phyloP scores from a whole-genome alignment of 2,329 filamentous ascomycete genomes.

The Thelonectria rubi region DNA sequence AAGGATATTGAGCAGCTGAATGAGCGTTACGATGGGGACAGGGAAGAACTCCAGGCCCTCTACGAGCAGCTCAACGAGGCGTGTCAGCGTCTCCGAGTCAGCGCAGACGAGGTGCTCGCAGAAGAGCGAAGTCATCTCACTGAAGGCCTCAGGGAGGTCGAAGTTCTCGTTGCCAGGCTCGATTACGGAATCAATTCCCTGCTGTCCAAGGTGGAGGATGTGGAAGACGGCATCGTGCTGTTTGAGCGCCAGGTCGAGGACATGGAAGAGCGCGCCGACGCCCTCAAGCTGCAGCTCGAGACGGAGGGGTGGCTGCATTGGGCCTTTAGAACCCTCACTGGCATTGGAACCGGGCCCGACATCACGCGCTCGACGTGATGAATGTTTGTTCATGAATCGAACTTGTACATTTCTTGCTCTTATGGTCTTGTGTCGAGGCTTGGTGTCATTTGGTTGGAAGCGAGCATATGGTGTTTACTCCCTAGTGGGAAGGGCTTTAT shows the following conservation, averaged over 20 bases:
- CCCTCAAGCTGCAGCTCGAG: slow-evolving; percentile 69
- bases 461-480: slow-evolving; percentile 25
- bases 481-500: slow-evolving; percentile 7
- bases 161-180: slow-evolving; percentile 82
- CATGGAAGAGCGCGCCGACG: slow-evolving; percentile 70
- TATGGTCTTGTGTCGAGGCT: background rate
- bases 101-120: slow-evolving; percentile 73
- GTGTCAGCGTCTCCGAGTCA: slow-evolving; percentile 73
- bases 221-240: slow-evolving; percentile 81
- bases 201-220: slow-evolving; percentile 83
- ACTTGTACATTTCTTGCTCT: background rate
- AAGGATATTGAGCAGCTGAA: slow-evolving; percentile 67
- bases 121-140: slow-evolving; percentile 74
- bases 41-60: slow-evolving; percentile 70
- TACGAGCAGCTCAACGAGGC: slow-evolving; percentile 77
- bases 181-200: slow-evolving; percentile 91
- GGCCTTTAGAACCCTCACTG: slow-evolving; percentile 69
- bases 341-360: slow-evolving; percentile 68
- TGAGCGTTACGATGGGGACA: slow-evolving; percentile 67
- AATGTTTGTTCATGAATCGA: slow-evolving; percentile 7
- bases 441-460: slow-evolving; percentile 6
- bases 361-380: slow-evolving; percentile 50
- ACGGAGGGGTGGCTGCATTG: slow-evolving; percentile 72
- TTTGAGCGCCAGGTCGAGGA: slow-evolving; percentile 82
- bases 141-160: slow-evolving; percentile 80